Conservation (phyloP, 177 flowering plant genomes). For the Vitis hybrid region DNA sequence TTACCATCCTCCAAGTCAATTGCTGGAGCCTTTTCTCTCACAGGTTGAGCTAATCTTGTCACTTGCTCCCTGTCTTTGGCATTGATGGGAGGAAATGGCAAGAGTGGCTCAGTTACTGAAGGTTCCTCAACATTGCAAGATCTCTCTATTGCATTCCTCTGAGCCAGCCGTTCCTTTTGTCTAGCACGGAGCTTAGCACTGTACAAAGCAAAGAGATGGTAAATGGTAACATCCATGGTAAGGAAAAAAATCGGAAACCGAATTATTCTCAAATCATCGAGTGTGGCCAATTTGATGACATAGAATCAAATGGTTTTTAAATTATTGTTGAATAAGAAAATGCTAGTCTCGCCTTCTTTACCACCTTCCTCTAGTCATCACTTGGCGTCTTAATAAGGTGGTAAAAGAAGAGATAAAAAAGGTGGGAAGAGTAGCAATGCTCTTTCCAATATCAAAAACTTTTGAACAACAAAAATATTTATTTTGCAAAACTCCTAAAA, state of each 20-base stretch:
- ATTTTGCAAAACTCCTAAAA: no score
- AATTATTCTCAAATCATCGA: background rate
- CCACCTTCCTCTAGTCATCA: no score
- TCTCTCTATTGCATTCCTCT: conserved; percentile 39
- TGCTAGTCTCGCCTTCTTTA: no score
- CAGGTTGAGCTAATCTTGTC: conserved; percentile 21
- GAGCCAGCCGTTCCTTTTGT: conserved; percentile 85
- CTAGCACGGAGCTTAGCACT: conserved; percentile 89
- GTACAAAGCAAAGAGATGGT: conserved; percentile 19
- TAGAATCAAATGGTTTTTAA: no score
- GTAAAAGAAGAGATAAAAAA: no score
- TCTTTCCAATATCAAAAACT: no score
- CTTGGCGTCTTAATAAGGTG: no score
- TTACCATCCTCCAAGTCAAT: conserved; percentile 35
- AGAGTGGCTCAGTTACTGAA: conserved; percentile 27
- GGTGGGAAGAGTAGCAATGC: no score
- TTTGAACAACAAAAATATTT: no score
- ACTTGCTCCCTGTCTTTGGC: conserved; percentile 24
- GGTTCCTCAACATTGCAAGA: conserved; percentile 20
- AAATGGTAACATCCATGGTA: background rate
- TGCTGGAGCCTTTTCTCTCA: conserved; percentile 30
- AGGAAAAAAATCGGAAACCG: background rate
- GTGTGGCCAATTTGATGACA: background rate
- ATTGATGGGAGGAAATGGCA: conserved; percentile 19
- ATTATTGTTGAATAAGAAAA: no score